A percentile compares a stretch with the other conserved stretches of the same genome.
These are phyloP conservation scores for Pulveroboletus sp. DNA, from an alignment of 768 basidiomycete genomes.

Conservation along the genomic window DNA sequence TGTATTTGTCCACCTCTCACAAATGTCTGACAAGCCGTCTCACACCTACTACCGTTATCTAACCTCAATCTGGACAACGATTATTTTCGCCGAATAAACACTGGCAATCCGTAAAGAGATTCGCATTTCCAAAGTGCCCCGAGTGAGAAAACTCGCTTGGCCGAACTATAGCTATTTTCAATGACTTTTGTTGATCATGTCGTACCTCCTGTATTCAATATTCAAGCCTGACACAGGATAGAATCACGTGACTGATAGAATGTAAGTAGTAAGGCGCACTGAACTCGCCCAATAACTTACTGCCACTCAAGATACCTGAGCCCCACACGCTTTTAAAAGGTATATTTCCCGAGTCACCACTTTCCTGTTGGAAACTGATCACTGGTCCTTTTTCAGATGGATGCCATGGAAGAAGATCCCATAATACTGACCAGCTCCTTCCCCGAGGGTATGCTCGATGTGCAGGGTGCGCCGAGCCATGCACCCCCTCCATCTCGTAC, in stretches of 20 bases:
- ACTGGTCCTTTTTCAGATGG: slow-evolving; percentile 22
- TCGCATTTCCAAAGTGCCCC: too few relatives aligned
- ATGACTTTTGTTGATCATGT: too few relatives aligned
- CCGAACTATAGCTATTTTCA: too few relatives aligned
- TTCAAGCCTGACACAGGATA: too few relatives aligned
- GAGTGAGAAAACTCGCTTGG: too few relatives aligned
- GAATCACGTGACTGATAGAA: slow-evolving; percentile 20
- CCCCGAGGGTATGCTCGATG: slow-evolving; percentile 18
- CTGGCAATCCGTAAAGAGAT: too few relatives aligned
- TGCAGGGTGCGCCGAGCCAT: slow-evolving; percentile 15
- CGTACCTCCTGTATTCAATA: neutral
- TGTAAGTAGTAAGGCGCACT: neutral
- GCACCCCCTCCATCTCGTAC: slow-evolving; percentile 18
- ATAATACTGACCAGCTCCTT: slow-evolving; percentile 22
- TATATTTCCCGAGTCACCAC: neutral
- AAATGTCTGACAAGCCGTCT: slow-evolving; percentile 3
- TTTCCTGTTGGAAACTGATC: neutral
- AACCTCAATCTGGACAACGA: neutral
- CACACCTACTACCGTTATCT: slow-evolving; percentile 8
- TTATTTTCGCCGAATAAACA: too few relatives aligned
- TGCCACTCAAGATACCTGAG: slow-evolving; percentile 26
- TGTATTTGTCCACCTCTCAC: neutral
- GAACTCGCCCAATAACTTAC: slow-evolving; percentile 7
- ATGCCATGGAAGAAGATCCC: slow-evolving; percentile 34
- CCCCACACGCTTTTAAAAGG: slow-evolving; percentile 4